phyloP scores from a whole-genome alignment of 163 green algal genomes.

The Chloromonas sp. region DNA sequence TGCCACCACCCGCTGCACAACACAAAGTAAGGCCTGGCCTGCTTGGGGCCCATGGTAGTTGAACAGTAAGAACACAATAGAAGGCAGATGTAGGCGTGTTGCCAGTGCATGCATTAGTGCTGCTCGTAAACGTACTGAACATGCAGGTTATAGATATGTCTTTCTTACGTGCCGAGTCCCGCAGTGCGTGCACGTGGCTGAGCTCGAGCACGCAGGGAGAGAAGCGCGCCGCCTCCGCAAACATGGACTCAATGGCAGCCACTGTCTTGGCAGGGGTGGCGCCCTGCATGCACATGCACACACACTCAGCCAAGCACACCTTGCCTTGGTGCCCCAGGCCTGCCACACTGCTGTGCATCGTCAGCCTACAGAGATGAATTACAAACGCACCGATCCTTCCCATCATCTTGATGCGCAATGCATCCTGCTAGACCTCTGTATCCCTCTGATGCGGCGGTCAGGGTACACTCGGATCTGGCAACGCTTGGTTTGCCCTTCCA shows the following conservation, averaged over 20 bases:
- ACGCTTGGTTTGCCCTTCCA: no score
- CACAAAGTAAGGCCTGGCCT: not conserved
- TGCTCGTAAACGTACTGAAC: not conserved
- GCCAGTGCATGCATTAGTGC: not conserved
- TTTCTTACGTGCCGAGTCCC: conserved; percentile 6
- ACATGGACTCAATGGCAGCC: conserved; percentile 22
- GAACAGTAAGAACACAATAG: no score
- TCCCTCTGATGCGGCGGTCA: no score
- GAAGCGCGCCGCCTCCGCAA: conserved; percentile 34
- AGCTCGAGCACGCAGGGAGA: conserved; percentile 38
- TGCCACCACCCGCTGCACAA: not conserved
- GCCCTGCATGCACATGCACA: conserved; percentile 10
- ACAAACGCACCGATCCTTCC: no score
- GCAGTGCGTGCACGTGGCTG: conserved; percentile 29
- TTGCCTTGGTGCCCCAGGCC: no score
- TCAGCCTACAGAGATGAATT: no score
- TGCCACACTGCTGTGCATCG: no score
- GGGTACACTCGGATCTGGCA: no score
- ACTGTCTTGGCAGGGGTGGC: conserved; percentile 21
- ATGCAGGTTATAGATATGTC: not conserved
- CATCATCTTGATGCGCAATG: no score
- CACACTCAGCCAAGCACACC: not conserved
- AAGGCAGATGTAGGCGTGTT: not conserved
- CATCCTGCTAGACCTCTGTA: no score
- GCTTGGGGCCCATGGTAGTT: no score